A percentile compares a stretch with the other conserved stretches of the same genome.
phyloP scores from a whole-genome alignment of 2,329 filamentous ascomycete genomes.

The Grosmannia clavigera region DNA sequence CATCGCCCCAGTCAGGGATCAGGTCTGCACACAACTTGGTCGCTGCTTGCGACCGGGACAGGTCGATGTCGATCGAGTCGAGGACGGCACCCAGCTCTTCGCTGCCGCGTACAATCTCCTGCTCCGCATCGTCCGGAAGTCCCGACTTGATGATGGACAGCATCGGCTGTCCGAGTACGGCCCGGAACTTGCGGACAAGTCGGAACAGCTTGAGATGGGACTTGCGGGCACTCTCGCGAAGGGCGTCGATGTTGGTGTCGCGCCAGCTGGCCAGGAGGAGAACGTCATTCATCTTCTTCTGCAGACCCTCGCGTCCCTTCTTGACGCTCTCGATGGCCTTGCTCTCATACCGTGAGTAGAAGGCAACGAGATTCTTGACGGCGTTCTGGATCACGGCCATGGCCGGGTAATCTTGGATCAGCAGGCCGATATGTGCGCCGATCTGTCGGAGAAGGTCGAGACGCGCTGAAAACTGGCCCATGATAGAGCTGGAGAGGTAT shows the following conservation, averaged over 20 bases:
- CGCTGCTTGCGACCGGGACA: conserved; percentile 13
- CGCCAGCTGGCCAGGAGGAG: conserved; percentile 93
- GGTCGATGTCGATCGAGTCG: not conserved
- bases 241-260: conserved; percentile 83
- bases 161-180: conserved; percentile 64
- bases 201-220: conserved; percentile 90
- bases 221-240: conserved; percentile 77
- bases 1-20: conserved; percentile 24
- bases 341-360: conserved; percentile 60
- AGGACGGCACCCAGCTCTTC: conserved; percentile 7
- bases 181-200: conserved; percentile 79
- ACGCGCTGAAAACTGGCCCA: conserved; percentile 69
- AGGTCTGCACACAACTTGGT: conserved; percentile 20
- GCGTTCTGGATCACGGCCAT: conserved; percentile 49
- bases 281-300: conserved; percentile 89
- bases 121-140: conserved; percentile 37
- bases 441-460: conserved; percentile 57
- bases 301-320: conserved; percentile 59
- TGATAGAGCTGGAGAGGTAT: conserved; percentile 67
- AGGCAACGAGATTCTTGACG: conserved; percentile 63
- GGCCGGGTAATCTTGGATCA: conserved; percentile 44
- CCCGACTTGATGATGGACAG: conserved; percentile 49
- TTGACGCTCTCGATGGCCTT: conserved; percentile 52
- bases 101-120: conserved; percentile 3
- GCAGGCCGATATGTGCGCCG: conserved; percentile 50